Percentiles rank a stretch among this genome's conserved stretches.
These are phyloP conservation scores for Botrytis squamosa DNA, from an alignment of 2,329 filamentous ascomycete species.

Conservation along the genomic window DNA sequence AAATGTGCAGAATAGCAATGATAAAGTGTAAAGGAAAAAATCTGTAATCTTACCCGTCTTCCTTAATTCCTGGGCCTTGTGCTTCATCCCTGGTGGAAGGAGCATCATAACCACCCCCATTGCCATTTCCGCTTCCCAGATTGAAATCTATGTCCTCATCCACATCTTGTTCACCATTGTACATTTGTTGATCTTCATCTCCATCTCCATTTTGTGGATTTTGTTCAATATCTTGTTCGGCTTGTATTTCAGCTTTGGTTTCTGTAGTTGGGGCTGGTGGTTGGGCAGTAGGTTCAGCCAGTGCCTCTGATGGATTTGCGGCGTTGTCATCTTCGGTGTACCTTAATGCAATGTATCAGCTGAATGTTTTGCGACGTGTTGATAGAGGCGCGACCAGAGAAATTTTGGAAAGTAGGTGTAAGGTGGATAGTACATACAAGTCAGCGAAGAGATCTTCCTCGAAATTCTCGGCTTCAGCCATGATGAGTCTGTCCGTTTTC, in stretches of 20 bases:
- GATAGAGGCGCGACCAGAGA: neutral
- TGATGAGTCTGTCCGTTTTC: slow-evolving; percentile 43
- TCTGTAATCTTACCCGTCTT: slow-evolving; percentile 77
- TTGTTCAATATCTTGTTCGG: slow-evolving; percentile 28
- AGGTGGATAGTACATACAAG: slow-evolving; percentile 61
- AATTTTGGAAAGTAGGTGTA: neutral
- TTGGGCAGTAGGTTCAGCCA: slow-evolving; percentile 37
- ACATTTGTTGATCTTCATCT: slow-evolving; percentile 43
- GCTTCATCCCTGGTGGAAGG: slow-evolving; percentile 37
- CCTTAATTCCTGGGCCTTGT: slow-evolving; percentile 72
- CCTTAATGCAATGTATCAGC: slow-evolving; percentile 42
- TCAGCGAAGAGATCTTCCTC: slow-evolving; percentile 96
- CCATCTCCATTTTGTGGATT: slow-evolving; percentile 42
- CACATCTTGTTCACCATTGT: slow-evolving; percentile 48
- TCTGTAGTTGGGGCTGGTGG: slow-evolving; percentile 31
- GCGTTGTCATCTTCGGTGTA: slow-evolving; percentile 66
- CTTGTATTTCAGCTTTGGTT: slow-evolving; percentile 29
- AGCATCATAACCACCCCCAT: slow-evolving; percentile 31
- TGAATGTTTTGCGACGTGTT: slow-evolving; percentile 1
- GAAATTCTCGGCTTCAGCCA: slow-evolving; percentile 79
- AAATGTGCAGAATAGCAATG: slow-evolving; percentile 24
- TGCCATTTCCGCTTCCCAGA: slow-evolving; percentile 47
- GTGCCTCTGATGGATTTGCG: slow-evolving; percentile 40
- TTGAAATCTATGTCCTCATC: slow-evolving; percentile 62
- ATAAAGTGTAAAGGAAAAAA: slow-evolving; percentile 30